phyloP scores from a whole-genome alignment of 2,329 filamentous ascomycete genomes.

The Aspergillus vadensis region DNA sequence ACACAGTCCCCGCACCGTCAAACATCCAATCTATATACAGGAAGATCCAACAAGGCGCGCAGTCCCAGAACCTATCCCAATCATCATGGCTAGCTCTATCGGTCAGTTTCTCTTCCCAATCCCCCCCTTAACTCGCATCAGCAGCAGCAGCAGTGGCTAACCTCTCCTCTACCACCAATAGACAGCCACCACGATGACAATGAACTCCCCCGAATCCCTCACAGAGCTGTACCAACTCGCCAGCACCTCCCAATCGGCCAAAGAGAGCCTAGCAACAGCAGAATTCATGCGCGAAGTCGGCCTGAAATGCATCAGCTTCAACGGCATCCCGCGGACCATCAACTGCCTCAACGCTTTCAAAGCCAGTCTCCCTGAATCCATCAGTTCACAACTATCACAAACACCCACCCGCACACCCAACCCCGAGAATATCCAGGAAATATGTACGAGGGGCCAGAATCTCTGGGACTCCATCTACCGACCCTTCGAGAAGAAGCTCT shows the following conservation, averaged over 20 bases:
- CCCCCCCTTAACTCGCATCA: no score
- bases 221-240: constrained; percentile 59
- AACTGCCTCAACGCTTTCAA: constrained; percentile 77
- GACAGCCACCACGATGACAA: constrained; percentile 80
- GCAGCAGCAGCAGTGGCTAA: not conserved
- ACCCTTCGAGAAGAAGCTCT: constrained; percentile 72
- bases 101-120: constrained; percentile 41
- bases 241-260: constrained; percentile 29
- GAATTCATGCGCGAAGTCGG: constrained; percentile 50
- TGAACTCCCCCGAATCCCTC: constrained; percentile 81
- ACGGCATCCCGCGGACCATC: constrained; percentile 74
- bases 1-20: constrained; percentile 64
- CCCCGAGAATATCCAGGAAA: constrained; percentile 55
- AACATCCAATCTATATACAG: constrained; percentile 66
- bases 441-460: constrained; percentile 60
- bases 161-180: constrained; percentile 37
- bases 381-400: constrained; percentile 58
- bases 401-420: constrained; percentile 58
- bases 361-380: constrained; percentile 59
- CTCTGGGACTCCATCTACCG: constrained; percentile 79
- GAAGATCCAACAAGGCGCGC: constrained; percentile 64
- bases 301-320: constrained; percentile 51
- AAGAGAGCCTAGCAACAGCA: constrained; percentile 34
- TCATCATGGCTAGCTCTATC: constrained; percentile 69
- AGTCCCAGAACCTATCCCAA: constrained; percentile 61